phyloP scores from a whole-genome alignment of 208 protist species.

The Trypanosoma brucei region DNA sequence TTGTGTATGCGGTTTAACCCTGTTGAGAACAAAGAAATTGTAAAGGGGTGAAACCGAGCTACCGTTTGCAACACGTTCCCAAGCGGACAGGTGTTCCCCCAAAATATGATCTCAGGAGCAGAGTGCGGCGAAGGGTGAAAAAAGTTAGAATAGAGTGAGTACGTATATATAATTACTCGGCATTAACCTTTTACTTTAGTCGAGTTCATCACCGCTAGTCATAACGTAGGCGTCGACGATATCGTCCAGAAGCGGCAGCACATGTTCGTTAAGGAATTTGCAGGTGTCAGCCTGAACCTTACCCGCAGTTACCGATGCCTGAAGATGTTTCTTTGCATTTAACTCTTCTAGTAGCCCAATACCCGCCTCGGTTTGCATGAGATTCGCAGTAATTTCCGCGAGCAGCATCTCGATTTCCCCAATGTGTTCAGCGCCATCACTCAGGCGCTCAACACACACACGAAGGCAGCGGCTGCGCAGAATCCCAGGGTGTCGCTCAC shows the following conservation, averaged over 20 bases:
- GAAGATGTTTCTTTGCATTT: conserved; percentile 69
- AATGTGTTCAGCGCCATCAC: conserved; percentile 12
- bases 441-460: conserved; percentile 45
- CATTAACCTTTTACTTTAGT: conserved; percentile 20
- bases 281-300: conserved; percentile 15
- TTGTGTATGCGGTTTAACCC: no score
- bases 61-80: no score
- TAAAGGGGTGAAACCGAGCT: no score
- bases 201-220: conserved; percentile 56
- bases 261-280: conserved; percentile 48
- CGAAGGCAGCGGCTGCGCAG: conserved; percentile 41
- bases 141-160: no score
- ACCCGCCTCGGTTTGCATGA: conserved; percentile 64
- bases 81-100: no score
- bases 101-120: no score
- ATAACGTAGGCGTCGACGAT: conserved; percentile 74
- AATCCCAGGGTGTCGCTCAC: conserved; percentile 36
- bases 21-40: no score
- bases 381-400: conserved; percentile 57
- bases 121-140: no score
- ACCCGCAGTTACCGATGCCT: conserved; percentile 24
- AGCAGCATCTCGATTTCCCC: conserved; percentile 46
- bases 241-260: conserved; percentile 77
- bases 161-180: no score
- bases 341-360: conserved; percentile 64